Evolutionary conservation across 2,329 filamentous ascomycete species (phyloP).

Genomic region (Fusarium camptoceras): DNA sequence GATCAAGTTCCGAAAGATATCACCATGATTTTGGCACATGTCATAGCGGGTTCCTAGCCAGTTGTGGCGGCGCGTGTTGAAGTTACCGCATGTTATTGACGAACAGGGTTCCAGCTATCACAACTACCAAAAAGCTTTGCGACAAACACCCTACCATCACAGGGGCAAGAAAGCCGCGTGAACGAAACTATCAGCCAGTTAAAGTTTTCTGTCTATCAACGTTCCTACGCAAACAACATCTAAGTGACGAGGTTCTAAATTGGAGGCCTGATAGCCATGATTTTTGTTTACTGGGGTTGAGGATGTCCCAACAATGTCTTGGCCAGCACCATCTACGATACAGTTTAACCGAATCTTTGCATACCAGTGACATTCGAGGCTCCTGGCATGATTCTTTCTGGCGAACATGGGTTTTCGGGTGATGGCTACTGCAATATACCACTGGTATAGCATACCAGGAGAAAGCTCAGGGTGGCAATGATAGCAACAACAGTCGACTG

Average conservation of each 20-base stretch:
- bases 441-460: not conserved
- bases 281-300: conserved; percentile 4
- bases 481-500: not conserved
- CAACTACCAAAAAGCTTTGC: conserved; percentile 6
- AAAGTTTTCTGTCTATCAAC: conserved; percentile 19
- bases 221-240: conserved; percentile 13
- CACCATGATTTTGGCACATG: not conserved
- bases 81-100: conserved; percentile 38
- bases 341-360: not conserved
- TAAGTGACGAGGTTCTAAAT: not conserved
- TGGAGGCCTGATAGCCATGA: not conserved
- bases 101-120: conserved; percentile 20
- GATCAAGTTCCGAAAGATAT: not conserved
- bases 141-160: not conserved
- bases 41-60: conserved; percentile 24
- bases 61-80: conserved; percentile 34
- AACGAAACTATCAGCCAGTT: conserved; percentile 24
- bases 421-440: not conserved
- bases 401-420: not conserved
- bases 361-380: not conserved
- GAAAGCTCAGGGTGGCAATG: not conserved
- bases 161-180: conserved; percentile 3
- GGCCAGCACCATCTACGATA: not conserved
- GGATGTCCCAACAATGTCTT: not conserved
- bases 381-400: not conserved